Conservation (phyloP, 2,329 filamentous ascomycete genomes). For the Colletotrichum gigasporum region DNA sequence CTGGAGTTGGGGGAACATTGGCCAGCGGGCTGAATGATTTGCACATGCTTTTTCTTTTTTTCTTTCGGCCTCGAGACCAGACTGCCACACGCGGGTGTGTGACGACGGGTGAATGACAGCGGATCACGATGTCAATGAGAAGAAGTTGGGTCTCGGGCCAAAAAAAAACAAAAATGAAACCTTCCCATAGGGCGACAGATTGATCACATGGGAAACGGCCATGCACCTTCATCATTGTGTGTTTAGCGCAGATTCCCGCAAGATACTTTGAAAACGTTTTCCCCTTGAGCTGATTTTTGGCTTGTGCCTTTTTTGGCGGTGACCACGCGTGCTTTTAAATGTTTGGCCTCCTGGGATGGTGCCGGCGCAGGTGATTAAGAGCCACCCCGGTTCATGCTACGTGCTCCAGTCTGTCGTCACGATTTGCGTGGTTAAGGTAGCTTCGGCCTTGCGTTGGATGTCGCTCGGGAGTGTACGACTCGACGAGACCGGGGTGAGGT, state of each 20-base stretch:
- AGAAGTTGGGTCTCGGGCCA: conserved; percentile 2
- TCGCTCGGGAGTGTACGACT: not conserved
- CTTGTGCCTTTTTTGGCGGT: not conserved
- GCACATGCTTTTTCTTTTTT: conserved; percentile 25
- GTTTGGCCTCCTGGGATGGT: not conserved
- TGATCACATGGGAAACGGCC: conserved; percentile 28
- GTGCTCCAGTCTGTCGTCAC: conserved; percentile 3
- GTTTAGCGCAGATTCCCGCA: conserved; percentile 23
- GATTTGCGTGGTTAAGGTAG: not conserved
- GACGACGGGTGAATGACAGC: conserved; percentile 5
- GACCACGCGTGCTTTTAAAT: not conserved
- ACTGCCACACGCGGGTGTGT: not conserved
- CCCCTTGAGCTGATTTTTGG: not conserved
- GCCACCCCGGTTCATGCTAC: conserved; percentile 1
- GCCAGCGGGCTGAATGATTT: conserved; percentile 32
- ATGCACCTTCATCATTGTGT: conserved; percentile 18
- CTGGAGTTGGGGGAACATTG: conserved; percentile 32
- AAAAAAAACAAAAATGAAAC: conserved; percentile 17
- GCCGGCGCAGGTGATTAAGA: not conserved
- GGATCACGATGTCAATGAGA: conserved; percentile 27
- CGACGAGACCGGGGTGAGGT: not conserved
- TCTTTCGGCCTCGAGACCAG: conserved; percentile 15
- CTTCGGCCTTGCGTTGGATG: not conserved
- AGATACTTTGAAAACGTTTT: conserved; percentile 30
- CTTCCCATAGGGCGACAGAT: conserved; percentile 18